Conservation (phyloP, 1,284 basidiomycete species). For the Vanrija sp. region DNA sequence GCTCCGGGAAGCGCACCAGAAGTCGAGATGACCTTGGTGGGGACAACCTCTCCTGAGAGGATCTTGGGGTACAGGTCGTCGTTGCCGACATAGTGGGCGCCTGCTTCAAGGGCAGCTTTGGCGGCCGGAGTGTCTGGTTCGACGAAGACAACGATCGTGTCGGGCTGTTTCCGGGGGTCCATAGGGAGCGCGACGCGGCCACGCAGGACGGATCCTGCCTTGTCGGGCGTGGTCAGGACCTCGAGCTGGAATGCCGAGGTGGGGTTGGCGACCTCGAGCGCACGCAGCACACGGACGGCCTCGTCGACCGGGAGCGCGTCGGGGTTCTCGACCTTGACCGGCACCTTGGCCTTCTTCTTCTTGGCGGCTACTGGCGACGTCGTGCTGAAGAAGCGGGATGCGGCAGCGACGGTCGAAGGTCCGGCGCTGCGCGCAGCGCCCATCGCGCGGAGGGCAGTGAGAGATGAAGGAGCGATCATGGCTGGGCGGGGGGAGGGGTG, state of each 20-base stretch:
- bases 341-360: constrained; percentile 4
- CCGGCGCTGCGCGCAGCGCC: constrained; percentile 1
- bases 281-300: constrained; percentile 45
- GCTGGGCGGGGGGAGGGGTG: not conserved
- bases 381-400: not conserved
- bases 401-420: not conserved
- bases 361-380: not conserved
- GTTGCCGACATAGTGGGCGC: constrained; percentile 81
- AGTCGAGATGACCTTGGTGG: constrained; percentile 61
- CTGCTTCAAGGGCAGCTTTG: constrained; percentile 70
- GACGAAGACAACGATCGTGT: constrained; percentile 80
- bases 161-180: constrained; percentile 64
- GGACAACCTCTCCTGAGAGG: constrained; percentile 36
- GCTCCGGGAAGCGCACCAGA: constrained; percentile 74
- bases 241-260: constrained; percentile 72
- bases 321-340: constrained; percentile 14
- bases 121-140: constrained; percentile 51
- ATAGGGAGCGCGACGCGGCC: constrained; percentile 67
- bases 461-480: constrained; percentile 2
- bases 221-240: constrained; percentile 69
- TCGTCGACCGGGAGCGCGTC: constrained; percentile 37
- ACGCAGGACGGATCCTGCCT: constrained; percentile 71
- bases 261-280: constrained; percentile 72
- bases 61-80: constrained; percentile 70
- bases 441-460: constrained; percentile 6